Evolutionary conservation across 345 rosid species (phyloP).

Genomic region (Citrus trifoliata): DNA sequence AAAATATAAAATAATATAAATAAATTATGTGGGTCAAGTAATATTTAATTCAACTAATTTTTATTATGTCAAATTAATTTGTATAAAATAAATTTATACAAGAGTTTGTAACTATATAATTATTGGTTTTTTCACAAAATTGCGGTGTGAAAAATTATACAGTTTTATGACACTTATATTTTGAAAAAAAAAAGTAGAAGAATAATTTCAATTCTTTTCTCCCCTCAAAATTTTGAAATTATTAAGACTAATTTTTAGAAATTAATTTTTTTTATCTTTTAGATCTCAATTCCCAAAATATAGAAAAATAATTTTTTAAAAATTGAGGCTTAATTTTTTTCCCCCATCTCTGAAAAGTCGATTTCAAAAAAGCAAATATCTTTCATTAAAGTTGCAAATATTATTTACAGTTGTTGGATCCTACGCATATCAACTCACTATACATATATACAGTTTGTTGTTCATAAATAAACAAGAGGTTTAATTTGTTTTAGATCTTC

Average conservation of each 20-base stretch:
- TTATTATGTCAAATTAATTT: accelerated
- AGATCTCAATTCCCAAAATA: not conserved
- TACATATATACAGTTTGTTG: too few species aligned
- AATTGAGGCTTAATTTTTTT: not conserved
- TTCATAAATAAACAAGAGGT: not conserved
- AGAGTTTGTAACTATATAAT: too few species aligned
- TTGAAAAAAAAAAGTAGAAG: too few species aligned
- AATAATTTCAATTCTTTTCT: too few species aligned
- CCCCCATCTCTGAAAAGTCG: not conserved
- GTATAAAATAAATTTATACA: too few species aligned
- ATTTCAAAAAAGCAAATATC: not conserved
- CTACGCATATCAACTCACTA: not conserved
- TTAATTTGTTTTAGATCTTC: not conserved
- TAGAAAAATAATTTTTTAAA: not conserved
- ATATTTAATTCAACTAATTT: too few species aligned
- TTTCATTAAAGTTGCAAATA: not conserved
- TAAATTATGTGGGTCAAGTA: accelerated
- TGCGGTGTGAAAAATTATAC: not conserved
- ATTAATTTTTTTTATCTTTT: too few species aligned
- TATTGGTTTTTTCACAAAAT: not conserved
- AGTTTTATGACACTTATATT: not conserved
- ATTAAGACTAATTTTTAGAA: too few species aligned
- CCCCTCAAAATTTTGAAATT: too few species aligned
- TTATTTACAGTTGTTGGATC: not conserved
- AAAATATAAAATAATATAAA: too few species aligned